Base-by-base conservation (phyloP, 495 filamentous ascomycete species). In the Podospora fimiseda region DNA sequence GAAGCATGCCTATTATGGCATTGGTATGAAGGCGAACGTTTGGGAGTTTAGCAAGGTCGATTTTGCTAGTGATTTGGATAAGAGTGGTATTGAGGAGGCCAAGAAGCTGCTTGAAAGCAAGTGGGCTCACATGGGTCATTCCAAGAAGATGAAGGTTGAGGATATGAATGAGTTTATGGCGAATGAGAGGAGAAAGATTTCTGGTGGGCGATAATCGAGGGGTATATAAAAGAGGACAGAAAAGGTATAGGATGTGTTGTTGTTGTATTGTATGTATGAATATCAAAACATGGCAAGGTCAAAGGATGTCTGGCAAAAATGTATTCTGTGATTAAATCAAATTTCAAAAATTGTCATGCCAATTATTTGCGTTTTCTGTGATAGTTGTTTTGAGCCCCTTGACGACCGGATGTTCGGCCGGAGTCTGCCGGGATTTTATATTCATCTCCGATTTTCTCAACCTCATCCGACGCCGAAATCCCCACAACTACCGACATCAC, bases 21-120 rank as follows among this genome's bases (percentile, higher is more conserved):
- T 97, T 21, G 93, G 93, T 62, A 95, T 98, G 91, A 98, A 98
- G 77, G 92, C 94, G 20, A 96, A 98, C 63, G 78, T 97, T 43
- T 98, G 86, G 85, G 87, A 92, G 63, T 86, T 86, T 73, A 82
- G 86, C 59, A 80, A 78, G 52, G 63, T 95, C 24, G 88, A 79
- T 55, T 79, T 84, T 43, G 79, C 73, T 27, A 82, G 85, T 67
- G 69, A 73, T 16, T 82, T 90, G 81, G 85, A 89, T 56, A 70
- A 73, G 20, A 70, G 74, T 40, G 11, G 6, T 33, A 58, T 80
- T 42, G 64, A 78, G 49, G 77, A 83, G 41, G 66, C 87, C 49
- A 75, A 82, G 60, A 72, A 81, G 55, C 70, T 77, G 19, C 66
- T 89, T 41, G 75, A 83, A 40, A 68, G 79, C 23, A 82, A 83